Percentiles rank a stretch among this genome's conserved stretches.
These are phyloP conservation scores for Aureoboletus auriporus DNA, from an alignment of 768 basidiomycete species.

Conservation along the genomic window DNA sequence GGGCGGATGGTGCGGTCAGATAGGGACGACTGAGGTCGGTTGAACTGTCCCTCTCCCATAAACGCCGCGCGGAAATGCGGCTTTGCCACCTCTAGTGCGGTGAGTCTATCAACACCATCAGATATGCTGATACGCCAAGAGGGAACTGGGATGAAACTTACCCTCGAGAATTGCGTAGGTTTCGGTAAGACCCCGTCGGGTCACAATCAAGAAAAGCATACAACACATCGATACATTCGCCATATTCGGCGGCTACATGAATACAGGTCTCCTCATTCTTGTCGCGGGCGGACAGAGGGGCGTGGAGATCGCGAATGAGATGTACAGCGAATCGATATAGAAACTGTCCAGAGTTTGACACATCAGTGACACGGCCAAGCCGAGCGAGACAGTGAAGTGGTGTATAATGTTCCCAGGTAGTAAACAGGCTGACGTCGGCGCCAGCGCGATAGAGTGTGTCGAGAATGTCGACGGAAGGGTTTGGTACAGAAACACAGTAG, in stretches of 20 bases:
- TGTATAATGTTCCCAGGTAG: conserved; percentile 57
- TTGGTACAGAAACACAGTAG: conserved; percentile 53
- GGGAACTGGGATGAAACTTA: conserved; percentile 31
- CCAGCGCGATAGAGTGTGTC: conserved; percentile 75
- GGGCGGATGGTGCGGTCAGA: conserved; percentile 55
- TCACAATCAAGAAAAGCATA: conserved; percentile 66
- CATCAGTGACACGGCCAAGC: conserved; percentile 30
- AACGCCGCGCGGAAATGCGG: conserved; percentile 65
- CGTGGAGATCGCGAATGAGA: conserved; percentile 64
- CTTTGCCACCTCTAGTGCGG: conserved; percentile 63
- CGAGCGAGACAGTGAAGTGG: conserved; percentile 65
- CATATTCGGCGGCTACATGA: conserved; percentile 75
- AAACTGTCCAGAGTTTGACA: conserved; percentile 32
- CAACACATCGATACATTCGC: conserved; percentile 59
- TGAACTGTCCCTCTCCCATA: conserved; percentile 42
- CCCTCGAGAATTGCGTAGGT: conserved; percentile 70
- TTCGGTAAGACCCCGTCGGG: conserved; percentile 47
- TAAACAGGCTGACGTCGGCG: conserved; percentile 70
- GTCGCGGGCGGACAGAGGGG: conserved; percentile 64
- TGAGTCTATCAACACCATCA: conserved; percentile 34
- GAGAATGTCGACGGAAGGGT: conserved; percentile 57
- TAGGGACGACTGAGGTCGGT: conserved; percentile 50
- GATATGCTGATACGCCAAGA: background rate
- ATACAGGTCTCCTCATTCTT: conserved; percentile 71
- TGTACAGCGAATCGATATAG: conserved; percentile 62